Evolutionary conservation across 2,329 filamentous ascomycete species (phyloP), one percentile per base, ranked within the genome.

Genomic region (Colletotrichum spinosum): DNA sequence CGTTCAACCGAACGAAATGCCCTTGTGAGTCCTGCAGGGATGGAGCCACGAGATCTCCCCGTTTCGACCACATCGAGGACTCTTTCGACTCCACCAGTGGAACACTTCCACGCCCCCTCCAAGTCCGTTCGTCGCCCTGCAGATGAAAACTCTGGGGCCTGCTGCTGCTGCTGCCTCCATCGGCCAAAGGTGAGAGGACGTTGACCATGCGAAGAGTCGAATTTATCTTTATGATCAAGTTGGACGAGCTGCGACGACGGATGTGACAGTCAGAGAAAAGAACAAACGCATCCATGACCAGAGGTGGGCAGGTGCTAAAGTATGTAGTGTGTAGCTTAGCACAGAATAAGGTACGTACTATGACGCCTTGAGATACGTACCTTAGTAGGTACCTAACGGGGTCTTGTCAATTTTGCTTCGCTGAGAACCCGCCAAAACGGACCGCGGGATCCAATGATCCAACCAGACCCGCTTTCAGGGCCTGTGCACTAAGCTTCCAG

Each of bases 31-130:
- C 66, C 67, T 69, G 63, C 68, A 69, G 63, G 67, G 67, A 69
- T 67, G 45, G 62, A 65, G 60, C 68, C 67, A 64, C 63, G 60
- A 69, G 68, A 69, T 69, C 68, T 68, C 61, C 64, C 68, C 68
- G 68, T 69, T 69, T 69, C 68, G 60, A 67, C 63, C 58, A 38
- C 58, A 66, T 66, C 63, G 53, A 57, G 53, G 48, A 66, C 53
- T 56, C 15, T 53, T 46, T 57, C 37, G 63, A 48, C 53, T 54
- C 63, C 65, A 64, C 64, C 60, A 55, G 50, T 65, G 60, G 64
- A 58, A 65, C 60, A 67, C 59, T 64, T 49, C 57, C 46, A 65
- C 62, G 58, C 60, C 55, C 57, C 56, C 63, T 63, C 45, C 46
- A 51, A 53, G 42, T 48, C 52, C 63, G 52, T 57, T 39, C 58